Evolutionary conservation across 768 basidiomycete genomes (phyloP).

Genomic region (Calocera viscosa): DNA sequence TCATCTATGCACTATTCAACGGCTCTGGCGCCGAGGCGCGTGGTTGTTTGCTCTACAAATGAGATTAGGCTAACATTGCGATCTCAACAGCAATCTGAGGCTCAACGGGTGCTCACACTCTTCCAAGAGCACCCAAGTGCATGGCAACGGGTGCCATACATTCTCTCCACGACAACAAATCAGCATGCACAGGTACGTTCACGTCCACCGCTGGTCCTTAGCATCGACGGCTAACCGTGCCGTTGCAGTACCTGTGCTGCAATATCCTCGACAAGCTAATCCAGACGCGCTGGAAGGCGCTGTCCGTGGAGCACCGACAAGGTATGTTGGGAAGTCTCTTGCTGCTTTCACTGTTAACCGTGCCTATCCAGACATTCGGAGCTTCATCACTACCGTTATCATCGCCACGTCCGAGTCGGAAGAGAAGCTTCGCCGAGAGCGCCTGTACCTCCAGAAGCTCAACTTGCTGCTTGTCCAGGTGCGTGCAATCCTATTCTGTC

Average conservation of each 20-base stretch:
- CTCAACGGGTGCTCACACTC: conserved; percentile 87
- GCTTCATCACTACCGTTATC: conserved; percentile 87
- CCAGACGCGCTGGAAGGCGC: conserved; percentile 85
- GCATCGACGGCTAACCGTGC: not conserved
- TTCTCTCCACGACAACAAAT: conserved; percentile 72
- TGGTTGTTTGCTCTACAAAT: not conserved
- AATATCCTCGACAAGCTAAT: conserved; percentile 96
- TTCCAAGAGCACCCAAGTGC: conserved; percentile 93
- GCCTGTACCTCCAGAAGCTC: conserved; percentile 88
- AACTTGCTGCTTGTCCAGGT: conserved; percentile 94
- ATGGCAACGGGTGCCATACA: conserved; percentile 93
- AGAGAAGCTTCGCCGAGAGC: conserved; percentile 73
- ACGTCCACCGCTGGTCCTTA: not conserved
- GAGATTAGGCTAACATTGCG: conserved; percentile 10
- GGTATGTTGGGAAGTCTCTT: conserved; percentile 34
- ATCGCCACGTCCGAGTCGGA: conserved; percentile 93
- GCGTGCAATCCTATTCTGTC: conserved; percentile 22
- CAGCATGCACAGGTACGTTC: conserved; percentile 54
- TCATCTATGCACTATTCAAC: conserved; percentile 84
- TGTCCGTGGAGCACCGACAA: conserved; percentile 87
- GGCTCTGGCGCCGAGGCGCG: conserved; percentile 70
- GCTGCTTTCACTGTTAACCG: not conserved
- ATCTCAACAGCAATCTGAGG: conserved; percentile 69
- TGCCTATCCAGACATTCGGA: conserved; percentile 61
- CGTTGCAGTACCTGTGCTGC: conserved; percentile 75